phyloP scores from a whole-genome alignment of 1,284 basidiomycete species.

The Somion occarium region DNA sequence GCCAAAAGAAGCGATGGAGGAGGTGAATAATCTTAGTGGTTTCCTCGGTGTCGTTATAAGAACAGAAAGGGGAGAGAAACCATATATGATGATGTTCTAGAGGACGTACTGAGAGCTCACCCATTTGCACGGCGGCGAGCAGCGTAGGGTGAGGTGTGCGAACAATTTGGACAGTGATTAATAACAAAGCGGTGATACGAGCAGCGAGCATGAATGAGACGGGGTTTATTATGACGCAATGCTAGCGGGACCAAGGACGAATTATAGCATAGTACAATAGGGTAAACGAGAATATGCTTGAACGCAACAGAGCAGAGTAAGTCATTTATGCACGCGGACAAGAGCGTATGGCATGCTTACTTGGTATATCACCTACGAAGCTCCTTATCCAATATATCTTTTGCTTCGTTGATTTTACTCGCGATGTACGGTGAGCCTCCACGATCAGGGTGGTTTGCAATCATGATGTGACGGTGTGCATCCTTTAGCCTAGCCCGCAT shows the following conservation, averaged over 20 bases:
- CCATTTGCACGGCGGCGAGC: too few species aligned
- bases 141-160: too few species aligned
- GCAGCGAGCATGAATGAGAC: too few species aligned
- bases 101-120: too few species aligned
- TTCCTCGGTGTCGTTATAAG: too few species aligned
- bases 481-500: conserved; percentile 79
- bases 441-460: conserved; percentile 94
- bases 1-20: neutral
- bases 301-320: neutral
- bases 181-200: too few species aligned
- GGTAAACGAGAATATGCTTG: neutral
- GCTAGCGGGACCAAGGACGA: neutral
- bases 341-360: conserved; percentile 1
- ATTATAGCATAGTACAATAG: conserved; percentile 14
- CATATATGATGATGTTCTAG: too few species aligned
- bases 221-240: too few species aligned
- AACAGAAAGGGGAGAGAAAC: too few species aligned
- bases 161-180: too few species aligned
- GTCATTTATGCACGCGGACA: neutral
- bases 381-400: conserved; percentile 76
- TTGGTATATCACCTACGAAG: conserved; percentile 35
- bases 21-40: too few species aligned
- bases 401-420: conserved; percentile 97
- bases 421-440: conserved; percentile 95
- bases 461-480: conserved; percentile 89